Evolutionary conservation across 164 flowering plant genomes (phyloP).

Genomic region (Vitis amurensis): DNA sequence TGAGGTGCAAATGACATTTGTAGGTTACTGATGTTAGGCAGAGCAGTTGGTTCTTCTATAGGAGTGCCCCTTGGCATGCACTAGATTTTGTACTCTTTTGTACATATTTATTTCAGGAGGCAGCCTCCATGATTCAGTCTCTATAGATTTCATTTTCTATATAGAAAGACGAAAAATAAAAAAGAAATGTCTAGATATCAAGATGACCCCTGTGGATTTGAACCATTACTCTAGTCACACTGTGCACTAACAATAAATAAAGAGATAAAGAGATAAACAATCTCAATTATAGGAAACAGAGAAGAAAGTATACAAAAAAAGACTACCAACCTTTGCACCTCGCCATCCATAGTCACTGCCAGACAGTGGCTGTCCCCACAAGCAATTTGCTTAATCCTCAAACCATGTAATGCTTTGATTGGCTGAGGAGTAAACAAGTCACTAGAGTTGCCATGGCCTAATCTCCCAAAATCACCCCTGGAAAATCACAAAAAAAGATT

Average conservation of each 20-base stretch:
- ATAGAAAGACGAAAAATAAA: no score
- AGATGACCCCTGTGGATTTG: not conserved
- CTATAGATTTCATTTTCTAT: no score
- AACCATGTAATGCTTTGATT: slow-evolving; percentile 72
- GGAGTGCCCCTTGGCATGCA: no score
- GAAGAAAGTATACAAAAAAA: not conserved
- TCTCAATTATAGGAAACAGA: not conserved
- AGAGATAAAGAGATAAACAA: slow-evolving; percentile 1
- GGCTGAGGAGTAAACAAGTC: slow-evolving; percentile 92
- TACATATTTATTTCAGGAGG: no score
- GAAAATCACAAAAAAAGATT: slow-evolving; percentile 7
- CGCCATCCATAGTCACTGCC: slow-evolving; percentile 90
- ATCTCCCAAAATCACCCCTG: slow-evolving; percentile 99
- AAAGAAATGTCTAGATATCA: no score
- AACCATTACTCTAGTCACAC: not conserved
- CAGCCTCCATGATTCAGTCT: no score
- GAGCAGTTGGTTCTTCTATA: no score
- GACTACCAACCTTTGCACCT: slow-evolving; percentile 74
- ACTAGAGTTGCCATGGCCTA: slow-evolving; percentile 97
- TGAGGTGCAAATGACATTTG: no score
- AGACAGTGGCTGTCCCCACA: slow-evolving; percentile 99
- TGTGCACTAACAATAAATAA: no score
- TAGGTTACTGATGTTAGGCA: no score
- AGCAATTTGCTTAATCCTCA: slow-evolving; percentile 86
- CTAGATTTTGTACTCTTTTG: no score